Percentiles rank a stretch among this genome's conserved stretches.
These are phyloP conservation scores for Xerocomus spinulosus DNA, from an alignment of 768 basidiomycete species.

Conservation along the genomic window DNA sequence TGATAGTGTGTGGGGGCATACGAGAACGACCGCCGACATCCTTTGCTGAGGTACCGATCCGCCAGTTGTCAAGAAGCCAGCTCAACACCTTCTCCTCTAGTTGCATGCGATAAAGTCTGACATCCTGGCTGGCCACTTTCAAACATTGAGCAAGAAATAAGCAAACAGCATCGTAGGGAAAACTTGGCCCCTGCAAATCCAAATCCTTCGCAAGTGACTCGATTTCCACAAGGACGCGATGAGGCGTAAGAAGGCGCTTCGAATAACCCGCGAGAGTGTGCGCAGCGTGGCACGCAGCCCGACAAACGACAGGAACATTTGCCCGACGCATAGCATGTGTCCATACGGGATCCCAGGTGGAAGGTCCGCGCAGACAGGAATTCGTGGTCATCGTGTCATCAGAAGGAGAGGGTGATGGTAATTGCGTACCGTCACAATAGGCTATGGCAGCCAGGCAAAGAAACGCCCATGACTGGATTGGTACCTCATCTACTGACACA, in stretches of 20 bases:
- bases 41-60: constrained; percentile 37
- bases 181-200: constrained; percentile 84
- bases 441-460: constrained; percentile 74
- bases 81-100: constrained; percentile 81
- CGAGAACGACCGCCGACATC: constrained; percentile 34
- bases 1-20: constrained; percentile 49
- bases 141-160: constrained; percentile 69
- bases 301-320: constrained; percentile 62
- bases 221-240: constrained; percentile 65
- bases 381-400: not conserved
- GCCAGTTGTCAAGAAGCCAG: constrained; percentile 80
- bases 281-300: constrained; percentile 74
- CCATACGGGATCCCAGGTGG: constrained; percentile 84
- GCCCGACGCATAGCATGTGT: constrained; percentile 72
- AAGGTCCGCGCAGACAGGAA: constrained; percentile 11
- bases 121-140: constrained; percentile 71
- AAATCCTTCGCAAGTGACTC: constrained; percentile 78
- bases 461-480: constrained; percentile 81
- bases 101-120: constrained; percentile 75
- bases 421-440: constrained; percentile 36
- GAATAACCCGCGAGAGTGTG: constrained; percentile 47
- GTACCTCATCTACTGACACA: constrained; percentile 58
- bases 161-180: constrained; percentile 89
- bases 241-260: constrained; percentile 44
- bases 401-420: constrained; percentile 1